Evolutionary conservation across 2,329 filamentous ascomycete species (phyloP).

Genomic region (Colletotrichum melonis): DNA sequence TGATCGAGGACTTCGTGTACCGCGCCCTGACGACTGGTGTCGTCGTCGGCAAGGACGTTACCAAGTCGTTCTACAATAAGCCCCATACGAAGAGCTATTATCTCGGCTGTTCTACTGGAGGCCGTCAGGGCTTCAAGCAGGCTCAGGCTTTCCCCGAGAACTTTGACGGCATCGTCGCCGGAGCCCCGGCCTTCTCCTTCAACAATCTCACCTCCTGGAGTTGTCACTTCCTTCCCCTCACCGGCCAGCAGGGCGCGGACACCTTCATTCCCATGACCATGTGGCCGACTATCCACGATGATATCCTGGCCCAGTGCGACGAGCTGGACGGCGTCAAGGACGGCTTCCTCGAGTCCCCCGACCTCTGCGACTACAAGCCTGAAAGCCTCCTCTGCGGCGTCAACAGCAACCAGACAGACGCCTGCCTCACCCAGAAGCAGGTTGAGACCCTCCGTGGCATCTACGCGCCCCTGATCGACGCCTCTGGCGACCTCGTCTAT

Average conservation of each 20-base stretch:
- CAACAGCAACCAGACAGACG: neutral
- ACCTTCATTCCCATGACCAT: constrained; percentile 39
- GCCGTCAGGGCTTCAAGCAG: constrained; percentile 63
- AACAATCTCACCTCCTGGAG: constrained; percentile 54
- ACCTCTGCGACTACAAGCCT: constrained; percentile 56
- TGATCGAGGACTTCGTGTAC: constrained; percentile 46
- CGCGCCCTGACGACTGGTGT: constrained; percentile 42
- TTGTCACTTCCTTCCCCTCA: constrained; percentile 59
- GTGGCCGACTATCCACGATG: constrained; percentile 21
- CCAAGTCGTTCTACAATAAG: constrained; percentile 53
- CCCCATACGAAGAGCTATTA: constrained; percentile 58
- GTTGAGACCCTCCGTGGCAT: constrained; percentile 47
- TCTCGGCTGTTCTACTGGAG: constrained; percentile 64
- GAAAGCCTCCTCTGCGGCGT: constrained; percentile 50
- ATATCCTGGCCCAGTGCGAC: constrained; percentile 58
- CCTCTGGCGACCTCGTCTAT: constrained; percentile 50
- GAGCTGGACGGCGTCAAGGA: constrained; percentile 59
- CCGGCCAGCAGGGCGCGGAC: constrained; percentile 49
- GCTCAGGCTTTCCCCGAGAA: constrained; percentile 52
- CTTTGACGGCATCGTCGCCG: constrained; percentile 67
- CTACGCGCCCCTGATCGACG: constrained; percentile 43
- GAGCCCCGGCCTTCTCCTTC: constrained; percentile 52
- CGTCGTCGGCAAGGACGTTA: constrained; percentile 55
- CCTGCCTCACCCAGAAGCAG: constrained; percentile 44
- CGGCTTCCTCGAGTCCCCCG: constrained; percentile 58